These are phyloP conservation scores for Ogataea pini DNA, from an alignment of 805 yeast species.

Conservation along the genomic window DNA sequence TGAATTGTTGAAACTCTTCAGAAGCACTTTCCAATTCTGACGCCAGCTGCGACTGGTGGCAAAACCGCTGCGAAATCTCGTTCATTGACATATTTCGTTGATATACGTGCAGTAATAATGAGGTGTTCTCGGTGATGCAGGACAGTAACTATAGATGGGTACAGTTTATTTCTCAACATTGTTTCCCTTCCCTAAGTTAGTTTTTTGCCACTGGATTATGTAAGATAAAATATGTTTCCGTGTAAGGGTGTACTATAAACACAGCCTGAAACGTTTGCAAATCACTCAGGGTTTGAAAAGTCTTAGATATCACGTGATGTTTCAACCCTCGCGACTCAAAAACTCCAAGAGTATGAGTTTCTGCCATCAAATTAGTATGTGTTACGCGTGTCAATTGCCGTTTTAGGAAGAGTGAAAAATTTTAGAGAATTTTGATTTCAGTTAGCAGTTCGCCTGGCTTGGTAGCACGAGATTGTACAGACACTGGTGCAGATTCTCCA, in stretches of 20 bases:
- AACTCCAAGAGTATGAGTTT: slow-evolving; percentile 1
- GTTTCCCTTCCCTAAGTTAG: background rate
- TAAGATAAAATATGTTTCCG: background rate
- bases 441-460: background rate
- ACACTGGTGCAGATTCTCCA: background rate
- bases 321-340: slow-evolving; percentile 10
- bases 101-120: background rate
- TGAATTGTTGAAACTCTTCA: slow-evolving; percentile 17
- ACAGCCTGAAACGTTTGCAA: slow-evolving; percentile 1
- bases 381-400: slow-evolving; percentile 5
- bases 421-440: slow-evolving; percentile 9
- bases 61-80: slow-evolving; percentile 32
- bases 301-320: slow-evolving; percentile 9
- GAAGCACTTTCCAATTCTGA: slow-evolving; percentile 27
- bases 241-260: background rate
- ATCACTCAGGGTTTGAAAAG: slow-evolving; percentile 12
- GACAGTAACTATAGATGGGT: background rate
- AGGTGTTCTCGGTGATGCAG: background rate
- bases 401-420: slow-evolving; percentile 18
- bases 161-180: background rate
- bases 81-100: slow-evolving; percentile 31
- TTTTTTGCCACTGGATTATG: slow-evolving; percentile 2
- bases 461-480: slow-evolving; percentile 7
- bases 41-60: slow-evolving; percentile 26
- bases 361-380: slow-evolving; percentile 2